Evolutionary conservation across 1,139 yeast genomes (phyloP), one percentile per base, ranked within the genome.

Genomic region (Waltiozyma sp.): DNA sequence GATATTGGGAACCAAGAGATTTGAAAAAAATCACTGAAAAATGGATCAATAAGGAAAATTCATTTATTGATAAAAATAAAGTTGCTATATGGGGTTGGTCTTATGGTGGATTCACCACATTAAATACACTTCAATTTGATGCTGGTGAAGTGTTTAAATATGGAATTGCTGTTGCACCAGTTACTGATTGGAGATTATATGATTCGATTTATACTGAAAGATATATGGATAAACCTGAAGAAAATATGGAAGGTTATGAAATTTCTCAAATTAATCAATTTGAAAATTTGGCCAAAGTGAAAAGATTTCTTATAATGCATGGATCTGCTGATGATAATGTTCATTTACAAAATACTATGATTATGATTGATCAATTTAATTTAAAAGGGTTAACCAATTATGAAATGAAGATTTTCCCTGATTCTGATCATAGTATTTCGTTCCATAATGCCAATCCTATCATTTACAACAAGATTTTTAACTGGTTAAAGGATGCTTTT

Each of bases 21-120:
- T 73, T 91, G 34, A 73, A 78, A 4, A 69, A 73, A 2, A 80
- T 85, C 0, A 79, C 87, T 0, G 68, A 77, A 43, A 69, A 69
- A 39, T 86, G 82, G 66, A 72, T 87, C 16, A 19, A 35, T 4
- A 9, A 4, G 6, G 53, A 64, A 4, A 72, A 76, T 49, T 63
- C 66, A 1, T 75, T 76, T 50, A 73, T 91, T 28, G 81, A 86
- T 55, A 56, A 61, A 19, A 71, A 73, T 2, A 71, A 68, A 41
- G 77, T 86, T n/a, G 95, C 96, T 0, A 71, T 86, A 40, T 93
- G 98, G 95, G 95, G 95, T n/a, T 86, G 95, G 95, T 80, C 89
- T 4, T 86, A 84, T 56, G 95, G 95, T 41, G 95, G 94, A 0
- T 86, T 77, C 59, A 69, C 82, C 45, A 82, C 95, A 0, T 64